phyloP scores from a whole-genome alignment of 75 land plant species.

The Picea glauca region DNA sequence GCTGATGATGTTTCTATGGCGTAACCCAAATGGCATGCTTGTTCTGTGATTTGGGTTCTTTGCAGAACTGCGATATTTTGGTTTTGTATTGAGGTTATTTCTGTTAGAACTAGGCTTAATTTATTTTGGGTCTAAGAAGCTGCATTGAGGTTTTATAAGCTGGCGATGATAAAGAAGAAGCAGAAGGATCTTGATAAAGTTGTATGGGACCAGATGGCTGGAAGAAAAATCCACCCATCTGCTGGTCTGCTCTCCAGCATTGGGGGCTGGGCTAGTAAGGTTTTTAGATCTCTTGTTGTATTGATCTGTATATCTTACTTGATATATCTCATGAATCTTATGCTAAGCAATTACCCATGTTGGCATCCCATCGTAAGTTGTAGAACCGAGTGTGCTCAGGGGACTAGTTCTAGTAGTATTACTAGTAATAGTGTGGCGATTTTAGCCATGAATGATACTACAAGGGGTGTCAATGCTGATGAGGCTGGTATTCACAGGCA shows the following conservation, averaged over 20 bases:
- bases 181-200: slow-evolving; percentile 22
- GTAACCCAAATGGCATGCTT: too few species aligned
- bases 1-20: too few species aligned
- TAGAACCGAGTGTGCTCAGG: not conserved
- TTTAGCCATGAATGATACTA: not conserved
- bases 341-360: slow-evolving; percentile 23
- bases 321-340: slow-evolving; percentile 39
- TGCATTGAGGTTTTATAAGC: too few species aligned
- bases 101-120: too few species aligned
- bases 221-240: not conserved
- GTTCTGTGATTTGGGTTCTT: too few species aligned
- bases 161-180: slow-evolving; percentile 1
- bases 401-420: not conserved
- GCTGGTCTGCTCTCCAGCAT: not conserved
- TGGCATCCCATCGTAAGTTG: slow-evolving; percentile 4
- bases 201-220: slow-evolving; percentile 25
- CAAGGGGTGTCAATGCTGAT: not conserved
- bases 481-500: not conserved
- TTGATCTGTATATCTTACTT: slow-evolving; percentile 40
- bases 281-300: slow-evolving; percentile 20
- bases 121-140: too few species aligned
- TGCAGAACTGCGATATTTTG: too few species aligned
- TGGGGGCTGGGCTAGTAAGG: not conserved
- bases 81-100: too few species aligned
- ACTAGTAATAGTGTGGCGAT: not conserved